A percentile compares a stretch with the other conserved stretches of the same genome.
Evolutionary conservation across 2,329 filamentous ascomycete species (phyloP).

Genomic region (Cercospora sp.): DNA sequence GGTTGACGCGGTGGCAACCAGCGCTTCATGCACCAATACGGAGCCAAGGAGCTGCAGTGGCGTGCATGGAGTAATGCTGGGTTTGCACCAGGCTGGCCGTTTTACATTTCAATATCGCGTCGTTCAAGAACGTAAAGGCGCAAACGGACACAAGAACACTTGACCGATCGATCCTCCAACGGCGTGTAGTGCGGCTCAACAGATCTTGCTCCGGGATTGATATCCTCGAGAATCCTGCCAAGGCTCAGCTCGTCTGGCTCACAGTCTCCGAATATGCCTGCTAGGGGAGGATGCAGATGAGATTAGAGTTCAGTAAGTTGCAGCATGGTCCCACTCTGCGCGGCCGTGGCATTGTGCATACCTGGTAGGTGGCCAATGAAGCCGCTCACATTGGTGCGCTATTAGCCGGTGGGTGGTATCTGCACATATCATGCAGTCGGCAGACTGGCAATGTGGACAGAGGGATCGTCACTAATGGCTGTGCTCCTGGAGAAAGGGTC

Average conservation of each 20-base stretch:
- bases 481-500: neutral
- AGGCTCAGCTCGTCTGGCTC: neutral
- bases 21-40: conserved; percentile 1
- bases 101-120: neutral
- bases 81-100: neutral
- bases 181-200: neutral
- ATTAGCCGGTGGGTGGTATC: neutral
- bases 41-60: neutral
- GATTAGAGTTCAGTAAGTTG: conserved; percentile 2
- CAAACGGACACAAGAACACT: neutral
- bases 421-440: conserved; percentile 1
- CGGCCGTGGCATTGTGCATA: neutral
- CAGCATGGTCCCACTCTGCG: neutral
- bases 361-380: neutral
- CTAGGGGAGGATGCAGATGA: neutral
- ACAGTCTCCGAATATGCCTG: conserved; percentile 8
- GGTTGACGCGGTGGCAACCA: neutral
- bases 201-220: neutral
- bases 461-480: neutral
- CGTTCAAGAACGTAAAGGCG: conserved; percentile 9
- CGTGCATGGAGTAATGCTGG: neutral
- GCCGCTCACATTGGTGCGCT: neutral
- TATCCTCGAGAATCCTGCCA: neutral
- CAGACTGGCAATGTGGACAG: neutral
- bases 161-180: neutral